Percentiles rank a stretch among this genome's conserved stretches.
Conservation (phyloP, 1,139 yeast genomes). For the Blastobotrys petasosporus region DNA sequence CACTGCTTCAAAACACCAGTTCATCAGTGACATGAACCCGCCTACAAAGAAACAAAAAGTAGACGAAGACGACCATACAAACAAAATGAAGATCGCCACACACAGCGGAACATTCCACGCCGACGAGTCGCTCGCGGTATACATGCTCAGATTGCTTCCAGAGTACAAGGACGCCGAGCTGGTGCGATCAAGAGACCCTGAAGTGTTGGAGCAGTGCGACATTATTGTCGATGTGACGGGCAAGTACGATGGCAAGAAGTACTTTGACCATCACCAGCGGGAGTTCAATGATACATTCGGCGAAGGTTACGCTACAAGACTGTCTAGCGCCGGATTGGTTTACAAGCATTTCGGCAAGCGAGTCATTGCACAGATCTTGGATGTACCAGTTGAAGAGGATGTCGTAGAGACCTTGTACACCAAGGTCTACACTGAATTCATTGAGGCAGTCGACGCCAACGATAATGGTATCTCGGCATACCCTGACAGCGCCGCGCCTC, state of each 20-base stretch:
- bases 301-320: slow-evolving; percentile 58
- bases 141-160: slow-evolving; percentile 70
- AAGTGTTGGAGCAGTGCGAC: slow-evolving; percentile 79
- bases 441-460: slow-evolving; percentile 92
- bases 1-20: background rate
- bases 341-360: slow-evolving; percentile 91
- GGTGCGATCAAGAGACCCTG: slow-evolving; percentile 77
- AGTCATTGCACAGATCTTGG: slow-evolving; percentile 47
- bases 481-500: slow-evolving; percentile 37
- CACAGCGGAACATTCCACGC: slow-evolving; percentile 97
- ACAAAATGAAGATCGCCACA: slow-evolving; percentile 59
- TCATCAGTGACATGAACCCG: too few relatives aligned
- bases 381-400: slow-evolving; percentile 31
- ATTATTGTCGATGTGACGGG: slow-evolving; percentile 95
- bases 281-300: slow-evolving; percentile 60
- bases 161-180: slow-evolving; percentile 59
- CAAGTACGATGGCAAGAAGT: slow-evolving; percentile 80
- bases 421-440: slow-evolving; percentile 74
- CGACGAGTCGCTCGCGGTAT: slow-evolving; percentile 95
- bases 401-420: slow-evolving; percentile 60
- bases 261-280: slow-evolving; percentile 94
- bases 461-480: slow-evolving; percentile 88
- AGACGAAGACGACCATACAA: background rate
- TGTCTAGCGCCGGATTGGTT: slow-evolving; percentile 89
- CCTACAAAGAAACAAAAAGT: slow-evolving; percentile 11